Conservation (phyloP, 225 moss, liverwort and hornwort genomes). For the Marchantia paleacea region DNA sequence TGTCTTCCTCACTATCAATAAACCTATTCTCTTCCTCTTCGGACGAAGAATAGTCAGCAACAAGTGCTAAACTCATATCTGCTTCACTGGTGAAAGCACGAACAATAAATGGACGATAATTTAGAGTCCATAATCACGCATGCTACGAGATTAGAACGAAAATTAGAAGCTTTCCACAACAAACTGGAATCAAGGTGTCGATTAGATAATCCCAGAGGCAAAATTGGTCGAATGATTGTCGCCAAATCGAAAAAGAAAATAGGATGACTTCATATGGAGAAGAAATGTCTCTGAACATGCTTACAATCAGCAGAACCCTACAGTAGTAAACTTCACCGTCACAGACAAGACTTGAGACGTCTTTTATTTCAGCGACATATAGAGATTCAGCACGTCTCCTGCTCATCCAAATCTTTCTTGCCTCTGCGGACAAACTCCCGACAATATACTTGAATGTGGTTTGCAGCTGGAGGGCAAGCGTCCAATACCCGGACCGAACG, state of each 20-base stretch:
- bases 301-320: too few relatives aligned
- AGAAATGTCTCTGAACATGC: too few relatives aligned
- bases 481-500: background rate
- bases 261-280: too few relatives aligned
- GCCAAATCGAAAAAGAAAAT: too few relatives aligned
- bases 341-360: background rate
- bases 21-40: conserved; percentile 25
- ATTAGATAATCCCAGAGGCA: too few relatives aligned
- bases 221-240: too few relatives aligned
- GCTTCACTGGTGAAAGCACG: background rate
- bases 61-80: conserved; percentile 41
- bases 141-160: too few relatives aligned
- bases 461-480: background rate
- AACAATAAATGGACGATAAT: background rate
- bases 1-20: conserved; percentile 22
- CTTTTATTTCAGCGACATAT: background rate
- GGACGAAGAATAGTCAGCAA: conserved; percentile 37
- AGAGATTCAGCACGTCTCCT: background rate
- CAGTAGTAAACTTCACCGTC: too few relatives aligned
- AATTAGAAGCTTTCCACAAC: too few relatives aligned
- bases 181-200: too few relatives aligned
- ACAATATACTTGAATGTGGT: background rate
- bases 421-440: background rate
- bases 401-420: background rate
- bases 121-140: too few relatives aligned